Conservation (phyloP, 352 stramenopile species). For the Phytophthora citrophthora region DNA sequence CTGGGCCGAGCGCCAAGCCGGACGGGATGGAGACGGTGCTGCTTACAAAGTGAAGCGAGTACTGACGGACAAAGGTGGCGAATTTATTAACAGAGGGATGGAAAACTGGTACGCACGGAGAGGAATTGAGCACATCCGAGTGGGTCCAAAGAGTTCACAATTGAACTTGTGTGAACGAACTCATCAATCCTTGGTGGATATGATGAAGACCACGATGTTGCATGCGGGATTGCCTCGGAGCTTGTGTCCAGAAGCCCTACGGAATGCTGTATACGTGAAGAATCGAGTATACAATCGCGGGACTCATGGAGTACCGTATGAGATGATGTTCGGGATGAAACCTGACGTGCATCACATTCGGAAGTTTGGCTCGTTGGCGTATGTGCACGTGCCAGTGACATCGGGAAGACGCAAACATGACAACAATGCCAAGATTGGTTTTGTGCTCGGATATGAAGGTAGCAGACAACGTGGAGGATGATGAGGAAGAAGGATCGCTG, state of each 20-base stretch:
- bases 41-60: no score
- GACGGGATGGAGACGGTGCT: no score
- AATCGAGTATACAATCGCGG: slow-evolving; percentile 17
- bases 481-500: not conserved
- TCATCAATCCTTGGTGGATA: slow-evolving; percentile 6
- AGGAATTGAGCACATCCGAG: no score
- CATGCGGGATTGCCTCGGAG: slow-evolving; percentile 11
- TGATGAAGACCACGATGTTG: slow-evolving; percentile 12
- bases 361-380: slow-evolving; percentile 7
- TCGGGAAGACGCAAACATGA: no score
- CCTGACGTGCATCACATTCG: slow-evolving; percentile 9
- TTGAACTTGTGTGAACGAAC: slow-evolving; percentile 5
- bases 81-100: no score
- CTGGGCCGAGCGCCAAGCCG: no score
- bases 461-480: not conserved
- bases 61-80: no score
- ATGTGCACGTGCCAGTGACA: no score
- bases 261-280: slow-evolving; percentile 17
- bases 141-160: no score
- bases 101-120: no score
- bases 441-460: slow-evolving; percentile 7
- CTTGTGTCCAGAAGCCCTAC: not conserved
- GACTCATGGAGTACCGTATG: slow-evolving; percentile 9
- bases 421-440: slow-evolving; percentile 18
- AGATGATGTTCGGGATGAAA: slow-evolving; percentile 17